Evolutionary conservation across 495 filamentous ascomycete species (phyloP), one percentile per base, ranked within the genome.

Genomic region (Evansstolkia leycettana): DNA sequence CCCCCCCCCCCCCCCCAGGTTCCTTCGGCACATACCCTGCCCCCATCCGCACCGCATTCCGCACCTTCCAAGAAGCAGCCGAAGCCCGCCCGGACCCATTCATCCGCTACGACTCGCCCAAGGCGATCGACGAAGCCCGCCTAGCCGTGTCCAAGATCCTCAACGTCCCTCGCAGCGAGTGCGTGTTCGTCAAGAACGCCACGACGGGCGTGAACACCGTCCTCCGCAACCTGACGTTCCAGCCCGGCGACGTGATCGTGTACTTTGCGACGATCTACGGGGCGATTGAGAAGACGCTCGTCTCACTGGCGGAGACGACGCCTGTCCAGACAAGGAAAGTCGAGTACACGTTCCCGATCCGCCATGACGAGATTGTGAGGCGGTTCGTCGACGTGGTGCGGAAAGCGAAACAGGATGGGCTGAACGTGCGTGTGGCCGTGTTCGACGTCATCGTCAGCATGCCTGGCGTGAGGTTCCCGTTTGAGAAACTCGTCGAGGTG

Each of bases 111-210:
- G 60, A 67, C 0, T 72, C 73, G 36, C 68, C 75, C 0, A 24
- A 55, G 2, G 54, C 74, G 10, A 70, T 93, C 0, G 72, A 80
- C 46, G 48, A 69, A 29, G 75, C 74, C 3, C 80, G 88, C 12
- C 50, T 36, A 2, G 75, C 74, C 4, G 50, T 89, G 9, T 80
- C 86, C 0, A 44, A 55, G 2, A 41, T 83, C 12, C 62, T 95
- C 31, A 58, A 78, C 37, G 75, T 69, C 1, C 75, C 75, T 1
- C 45, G 58, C 17, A 60, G 73, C 1, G 78, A 78, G 13, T 59
- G 78, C 30, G 86, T 92, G 2, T 76, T 87, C 35, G 80, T 93
- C 8, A 68, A 73, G 27, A 94, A 95, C 56, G 80, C 84, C 30
- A 88, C 84, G 0, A 78, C 74, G 0, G 87, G 80, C 30, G 62